Evolutionary conservation across 2,329 filamentous ascomycete species (phyloP).

Genomic region (Domatiomyces globalis): DNA sequence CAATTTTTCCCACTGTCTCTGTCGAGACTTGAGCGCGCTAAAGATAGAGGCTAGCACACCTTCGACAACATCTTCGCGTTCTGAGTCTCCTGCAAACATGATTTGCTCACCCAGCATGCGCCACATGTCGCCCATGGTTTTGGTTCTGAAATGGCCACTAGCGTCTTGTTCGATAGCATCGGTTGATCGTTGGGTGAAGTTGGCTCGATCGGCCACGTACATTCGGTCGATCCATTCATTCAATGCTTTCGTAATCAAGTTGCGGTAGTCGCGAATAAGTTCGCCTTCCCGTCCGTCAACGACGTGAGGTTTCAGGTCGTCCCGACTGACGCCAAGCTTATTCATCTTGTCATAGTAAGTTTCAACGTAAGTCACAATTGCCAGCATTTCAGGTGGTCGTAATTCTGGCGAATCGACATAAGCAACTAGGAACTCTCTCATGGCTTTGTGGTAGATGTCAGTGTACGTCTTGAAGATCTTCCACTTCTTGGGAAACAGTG

Average conservation of each 20-base stretch:
- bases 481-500: slow-evolving; percentile 91
- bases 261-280: slow-evolving; percentile 82
- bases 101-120: slow-evolving; percentile 93
- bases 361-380: slow-evolving; percentile 87
- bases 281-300: slow-evolving; percentile 83
- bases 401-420: slow-evolving; percentile 73
- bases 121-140: slow-evolving; percentile 89
- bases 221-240: slow-evolving; percentile 98
- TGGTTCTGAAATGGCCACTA: slow-evolving; percentile 82
- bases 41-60: slow-evolving; percentile 96
- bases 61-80: slow-evolving; percentile 80
- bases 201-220: slow-evolving; percentile 63
- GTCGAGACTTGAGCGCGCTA: slow-evolving; percentile 64
- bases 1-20: slow-evolving; percentile 74
- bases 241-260: slow-evolving; percentile 86
- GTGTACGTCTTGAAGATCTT: slow-evolving; percentile 83
- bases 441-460: slow-evolving; percentile 78
- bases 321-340: slow-evolving; percentile 65
- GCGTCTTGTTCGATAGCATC: slow-evolving; percentile 77
- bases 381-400: slow-evolving; percentile 74
- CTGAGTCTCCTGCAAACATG: slow-evolving; percentile 66
- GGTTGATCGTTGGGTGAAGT: slow-evolving; percentile 63
- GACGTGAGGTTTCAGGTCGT: slow-evolving; percentile 70
- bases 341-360: slow-evolving; percentile 95
- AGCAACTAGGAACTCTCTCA: slow-evolving; percentile 82